Conservation (phyloP, 1,284 basidiomycete genomes). For the Neolentinus lepideus region DNA sequence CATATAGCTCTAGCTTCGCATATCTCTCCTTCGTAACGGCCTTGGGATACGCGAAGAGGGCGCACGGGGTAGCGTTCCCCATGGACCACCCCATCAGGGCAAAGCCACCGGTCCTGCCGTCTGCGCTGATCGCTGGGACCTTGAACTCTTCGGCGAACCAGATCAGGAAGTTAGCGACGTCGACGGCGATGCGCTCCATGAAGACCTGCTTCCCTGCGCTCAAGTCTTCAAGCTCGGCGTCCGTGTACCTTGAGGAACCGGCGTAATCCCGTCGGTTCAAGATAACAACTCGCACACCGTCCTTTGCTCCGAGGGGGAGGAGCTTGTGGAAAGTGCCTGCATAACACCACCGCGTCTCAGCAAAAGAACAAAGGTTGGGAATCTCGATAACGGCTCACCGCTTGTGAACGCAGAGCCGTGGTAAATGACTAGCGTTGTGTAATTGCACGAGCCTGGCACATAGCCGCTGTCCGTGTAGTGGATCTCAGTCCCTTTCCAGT, state of each 20-base stretch:
- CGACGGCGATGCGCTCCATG: conserved; percentile 1
- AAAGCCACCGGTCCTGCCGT: neutral
- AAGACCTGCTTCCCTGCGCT: neutral
- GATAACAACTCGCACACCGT: neutral
- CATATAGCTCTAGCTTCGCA: neutral
- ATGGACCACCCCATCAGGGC: conserved; percentile 1
- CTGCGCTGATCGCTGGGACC: neutral
- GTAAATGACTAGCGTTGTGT: conserved; percentile 2
- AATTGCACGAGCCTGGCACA: neutral
- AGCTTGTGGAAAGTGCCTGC: conserved; percentile 3
- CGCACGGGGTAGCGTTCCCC: neutral
- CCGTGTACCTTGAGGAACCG: neutral
- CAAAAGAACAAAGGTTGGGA: neutral
- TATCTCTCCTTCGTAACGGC: neutral
- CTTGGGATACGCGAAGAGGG: neutral
- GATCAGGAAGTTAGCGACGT: conserved; percentile 1
- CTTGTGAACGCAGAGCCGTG: conserved; percentile 2
- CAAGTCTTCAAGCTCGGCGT: conserved; percentile 1
- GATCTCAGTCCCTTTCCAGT: neutral
- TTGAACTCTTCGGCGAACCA: neutral
- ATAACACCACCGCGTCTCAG: neutral
- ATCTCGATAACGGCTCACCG: neutral
- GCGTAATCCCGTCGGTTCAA: neutral
- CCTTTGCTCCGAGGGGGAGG: neutral
- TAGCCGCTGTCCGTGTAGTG: neutral